Base-by-base conservation (phyloP, 257 asterid genomes). In the Rhazya stricta region DNA sequence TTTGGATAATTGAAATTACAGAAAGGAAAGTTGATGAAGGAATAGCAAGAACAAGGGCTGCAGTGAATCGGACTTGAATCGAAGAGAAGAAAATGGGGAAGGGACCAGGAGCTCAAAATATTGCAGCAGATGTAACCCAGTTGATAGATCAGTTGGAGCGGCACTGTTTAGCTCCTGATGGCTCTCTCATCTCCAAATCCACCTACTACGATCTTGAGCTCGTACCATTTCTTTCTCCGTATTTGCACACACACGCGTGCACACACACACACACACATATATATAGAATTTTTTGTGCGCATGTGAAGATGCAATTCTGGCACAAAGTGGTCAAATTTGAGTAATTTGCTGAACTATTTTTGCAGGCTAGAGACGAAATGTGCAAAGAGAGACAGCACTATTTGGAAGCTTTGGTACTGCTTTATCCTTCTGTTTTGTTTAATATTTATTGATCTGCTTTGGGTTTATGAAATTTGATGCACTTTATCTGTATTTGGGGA, bases 341-440 rank as follows among this genome's bases (percentile, higher is more conserved):
- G 42, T 25, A 34, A 58, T 65, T 70, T 79, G 27, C 58, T 73
- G 21, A 69, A 50, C 79, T 76, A 63, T 43, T 39, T 75, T 62
- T 88, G 93, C 86, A 94, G 98, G 99, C 98, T 41, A 89, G 96
- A 76, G 99, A 90, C 77, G 99, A 94, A 45, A 94, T 94, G 99
- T 88, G 91, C 67, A 92, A 87, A 72, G 99, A 94, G 90, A 87
- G 99, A 76, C 97, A 92, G 81, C 97, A 97, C 0, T 92, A 92
- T 83, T 85, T 92, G 85, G 98, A 94, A 83, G 82, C 96, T 39
- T 57, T 92, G 92, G 99, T 94, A 89, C 45, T 10, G 16, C 39
- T 37, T 32, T 27, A 37, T n/a, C 39, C 51, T 68, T 54, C 1
- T 41, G 1, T 37, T 60, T 74, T 2, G 32, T 54, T 66, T 21